Evolutionary conservation across 2,329 filamentous ascomycete genomes (phyloP).

Genomic region (Epichloe festucae): DNA sequence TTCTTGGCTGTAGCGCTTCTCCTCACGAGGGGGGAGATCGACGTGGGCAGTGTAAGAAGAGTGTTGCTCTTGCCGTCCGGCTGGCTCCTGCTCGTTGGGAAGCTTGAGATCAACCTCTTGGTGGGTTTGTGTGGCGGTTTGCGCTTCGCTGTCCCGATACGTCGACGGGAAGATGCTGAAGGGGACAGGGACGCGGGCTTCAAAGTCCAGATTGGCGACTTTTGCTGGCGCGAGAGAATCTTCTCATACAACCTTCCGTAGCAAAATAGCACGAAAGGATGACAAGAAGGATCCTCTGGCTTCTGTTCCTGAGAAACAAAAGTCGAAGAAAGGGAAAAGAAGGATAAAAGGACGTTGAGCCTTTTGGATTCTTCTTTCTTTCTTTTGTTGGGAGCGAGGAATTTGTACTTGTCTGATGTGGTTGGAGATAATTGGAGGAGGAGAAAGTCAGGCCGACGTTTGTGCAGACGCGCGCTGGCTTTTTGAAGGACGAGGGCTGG

Average conservation of each 20-base stretch:
- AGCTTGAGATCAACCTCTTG: constrained; percentile 83
- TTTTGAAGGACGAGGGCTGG: constrained; percentile 26
- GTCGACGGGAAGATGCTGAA: constrained; percentile 99
- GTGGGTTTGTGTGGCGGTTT: constrained; percentile 50
- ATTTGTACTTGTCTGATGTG: constrained; percentile 16
- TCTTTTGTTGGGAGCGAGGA: constrained; percentile 10
- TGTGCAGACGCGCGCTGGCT: constrained; percentile 22
- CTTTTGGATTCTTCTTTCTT: constrained; percentile 23
- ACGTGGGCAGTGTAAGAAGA: constrained; percentile 56
- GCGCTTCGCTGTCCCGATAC: constrained; percentile 53
- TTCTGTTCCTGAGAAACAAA: constrained; percentile 47
- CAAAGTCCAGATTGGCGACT: constrained; percentile 99
- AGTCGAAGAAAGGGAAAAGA: constrained; percentile 29
- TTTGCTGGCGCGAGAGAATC: constrained; percentile 52
- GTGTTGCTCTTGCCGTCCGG: constrained; percentile 96
- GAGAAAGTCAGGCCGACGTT: constrained; percentile 14
- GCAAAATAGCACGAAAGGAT: constrained; percentile 49
- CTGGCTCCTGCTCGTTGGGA: constrained; percentile 49
- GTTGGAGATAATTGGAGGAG: constrained; percentile 27
- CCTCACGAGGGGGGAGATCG: constrained; percentile 47
- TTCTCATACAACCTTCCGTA: constrained; percentile 50
- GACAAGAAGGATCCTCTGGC: constrained; percentile 55
- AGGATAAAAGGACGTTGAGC: constrained; percentile 17
- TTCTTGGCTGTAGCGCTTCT: constrained; percentile 55
- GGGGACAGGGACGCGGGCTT: constrained; percentile 96